A percentile compares a stretch with the other conserved stretches of the same genome.
Evolutionary conservation across 169 alveolate species (phyloP).

Genomic region (Eimeria falciformis): DNA sequence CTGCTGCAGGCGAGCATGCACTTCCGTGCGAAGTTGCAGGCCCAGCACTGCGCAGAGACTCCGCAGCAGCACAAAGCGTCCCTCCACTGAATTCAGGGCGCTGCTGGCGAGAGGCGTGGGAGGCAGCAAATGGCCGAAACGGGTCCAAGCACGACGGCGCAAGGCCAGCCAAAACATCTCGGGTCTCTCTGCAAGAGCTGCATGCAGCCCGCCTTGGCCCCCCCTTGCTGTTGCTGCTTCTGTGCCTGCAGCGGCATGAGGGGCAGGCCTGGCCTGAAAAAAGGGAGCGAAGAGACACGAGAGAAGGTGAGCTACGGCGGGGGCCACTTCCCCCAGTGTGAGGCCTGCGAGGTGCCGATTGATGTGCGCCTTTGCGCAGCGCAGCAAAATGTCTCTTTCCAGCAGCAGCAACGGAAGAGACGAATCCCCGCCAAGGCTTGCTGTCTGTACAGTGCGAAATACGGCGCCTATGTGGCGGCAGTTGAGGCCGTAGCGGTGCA

Average conservation of each 20-base stretch:
- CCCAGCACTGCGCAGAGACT: neutral
- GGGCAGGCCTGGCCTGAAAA: neutral
- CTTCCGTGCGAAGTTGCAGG: neutral
- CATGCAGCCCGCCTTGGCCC: neutral
- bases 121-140: conserved; percentile 2
- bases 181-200: neutral
- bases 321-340: neutral
- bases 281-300: neutral
- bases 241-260: neutral
- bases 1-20: neutral
- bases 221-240: neutral
- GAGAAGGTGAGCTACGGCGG: neutral
- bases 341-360: conserved; percentile 7
- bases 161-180: neutral
- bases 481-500: neutral
- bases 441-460: neutral
- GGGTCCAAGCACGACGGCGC: neutral
- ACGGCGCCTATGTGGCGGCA: conserved; percentile 6
- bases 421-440: neutral
- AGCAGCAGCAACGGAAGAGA: neutral
- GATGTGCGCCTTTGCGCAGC: neutral
- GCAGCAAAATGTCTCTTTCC: conserved; percentile 28
- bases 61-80: neutral
- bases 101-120: neutral
- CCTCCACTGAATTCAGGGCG: neutral